These are phyloP conservation scores for Kodamaea suecica DNA, from an alignment of 1,139 yeast species.

Conservation along the genomic window DNA sequence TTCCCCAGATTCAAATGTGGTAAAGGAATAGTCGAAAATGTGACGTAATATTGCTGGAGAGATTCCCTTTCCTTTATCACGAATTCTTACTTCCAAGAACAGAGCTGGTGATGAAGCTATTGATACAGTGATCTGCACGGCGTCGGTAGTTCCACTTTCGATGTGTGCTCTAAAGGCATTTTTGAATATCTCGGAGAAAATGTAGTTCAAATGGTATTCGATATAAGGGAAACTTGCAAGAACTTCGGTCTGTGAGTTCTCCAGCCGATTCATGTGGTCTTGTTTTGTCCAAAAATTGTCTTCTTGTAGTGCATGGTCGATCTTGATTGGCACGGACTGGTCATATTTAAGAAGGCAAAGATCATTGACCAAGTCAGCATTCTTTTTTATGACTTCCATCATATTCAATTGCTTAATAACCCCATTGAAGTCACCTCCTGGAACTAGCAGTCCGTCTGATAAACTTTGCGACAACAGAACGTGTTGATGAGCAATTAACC, in stretches of 20 bases:
- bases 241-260: constrained; percentile 16
- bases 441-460: constrained; percentile 14
- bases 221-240: constrained; percentile 63
- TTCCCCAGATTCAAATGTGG: constrained; percentile 65
- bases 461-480: constrained; percentile 34
- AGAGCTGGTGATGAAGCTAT: constrained; percentile 44
- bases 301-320: constrained; percentile 45
- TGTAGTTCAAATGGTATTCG: constrained; percentile 82
- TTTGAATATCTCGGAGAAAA: constrained; percentile 81
- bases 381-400: constrained; percentile 55
- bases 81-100: constrained; percentile 59
- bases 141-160: constrained; percentile 59
- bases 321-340: constrained; percentile 56
- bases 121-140: constrained; percentile 68
- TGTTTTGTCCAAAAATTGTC: constrained; percentile 33
- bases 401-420: constrained; percentile 66
- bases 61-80: constrained; percentile 91
- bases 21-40: constrained; percentile 81
- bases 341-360: constrained; percentile 81
- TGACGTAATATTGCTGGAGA: constrained; percentile 59
- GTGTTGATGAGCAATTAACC: constrained; percentile 83
- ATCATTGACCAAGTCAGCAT: constrained; percentile 75
- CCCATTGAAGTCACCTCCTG: constrained; percentile 57
- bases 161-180: constrained; percentile 85
- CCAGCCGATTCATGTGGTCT: constrained; percentile 19